Evolutionary conservation across 306 rosid species (phyloP), one percentile per base, ranked within the genome.

Genomic region (Trichosanthes truncata): DNA sequence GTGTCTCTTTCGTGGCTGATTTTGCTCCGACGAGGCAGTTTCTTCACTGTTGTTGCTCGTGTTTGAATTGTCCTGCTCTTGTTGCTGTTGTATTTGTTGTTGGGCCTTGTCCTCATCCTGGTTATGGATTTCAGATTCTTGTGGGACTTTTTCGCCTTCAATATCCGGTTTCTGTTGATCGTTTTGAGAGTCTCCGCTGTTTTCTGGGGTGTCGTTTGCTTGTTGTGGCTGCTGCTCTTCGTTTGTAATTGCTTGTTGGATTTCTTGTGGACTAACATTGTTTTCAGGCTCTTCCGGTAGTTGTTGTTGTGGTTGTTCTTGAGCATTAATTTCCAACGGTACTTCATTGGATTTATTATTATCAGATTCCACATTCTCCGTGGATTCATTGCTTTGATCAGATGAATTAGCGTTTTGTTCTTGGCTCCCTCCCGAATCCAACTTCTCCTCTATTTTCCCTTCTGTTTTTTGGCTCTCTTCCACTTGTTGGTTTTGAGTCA

Each of bases 21-120:
- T 65, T 36, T 81, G 51, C 10, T 38, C 53, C 1, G 76, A 23
- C 35, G 78, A 18, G 31, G 43, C 9, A 29, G 61, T 49, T 80
- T 81, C 79, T 11, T 74, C 74, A 36, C 7, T 38, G 29, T 69
- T 53, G 62, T 20, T 46, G 18, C 23, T 74, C 23, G 41, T 3
- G 41, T 41, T 63, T 0, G 87, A 86, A 51, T 82, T 88, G 74
- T 66, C 91, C 26, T 87, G 86, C 45, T 79, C 80, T 29, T 89
- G 78, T 81, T 80, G 79, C 75, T 86, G 91, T 13, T 82, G 83
- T 43, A 69, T 86, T 6, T 86, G 55, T 23, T 78, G 57, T 45
- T 78, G 45, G 36, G 20, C 14, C 23, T 63, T 77, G 25, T 59
- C 76, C 31, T 82, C 85, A 53, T 65, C 72, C 8, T 29, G 17